These are phyloP conservation scores for Herpetomonas tarakana DNA, from an alignment of 208 protist species.

Conservation along the genomic window DNA sequence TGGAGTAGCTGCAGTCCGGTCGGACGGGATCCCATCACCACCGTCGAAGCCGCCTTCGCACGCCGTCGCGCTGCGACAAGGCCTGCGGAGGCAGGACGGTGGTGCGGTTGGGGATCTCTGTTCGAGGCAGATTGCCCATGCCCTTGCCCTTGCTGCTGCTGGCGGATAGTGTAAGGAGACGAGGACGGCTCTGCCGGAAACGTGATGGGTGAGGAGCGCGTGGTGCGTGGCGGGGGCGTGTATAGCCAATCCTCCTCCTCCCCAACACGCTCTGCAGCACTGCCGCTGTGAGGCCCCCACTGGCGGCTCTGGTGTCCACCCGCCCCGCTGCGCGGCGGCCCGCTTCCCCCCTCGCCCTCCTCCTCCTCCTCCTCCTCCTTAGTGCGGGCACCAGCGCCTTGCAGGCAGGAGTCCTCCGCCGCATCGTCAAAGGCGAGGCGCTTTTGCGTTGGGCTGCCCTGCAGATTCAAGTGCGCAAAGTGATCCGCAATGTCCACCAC, in stretches of 20 bases:
- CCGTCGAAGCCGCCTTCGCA: not conserved
- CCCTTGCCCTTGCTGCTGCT: not conserved
- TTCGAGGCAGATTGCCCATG: not conserved
- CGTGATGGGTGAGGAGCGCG: not conserved
- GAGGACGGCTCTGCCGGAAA: not conserved
- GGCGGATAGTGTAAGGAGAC: not conserved
- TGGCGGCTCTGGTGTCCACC: too few species aligned
- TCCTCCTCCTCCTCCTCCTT: not conserved
- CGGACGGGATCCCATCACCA: not conserved
- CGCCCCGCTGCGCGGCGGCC: too few species aligned
- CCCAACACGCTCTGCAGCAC: too few species aligned
- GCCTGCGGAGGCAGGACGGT: not conserved
- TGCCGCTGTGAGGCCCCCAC: too few species aligned
- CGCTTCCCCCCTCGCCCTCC: too few species aligned
- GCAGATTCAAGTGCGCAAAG: constrained; percentile 23
- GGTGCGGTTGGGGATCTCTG: not conserved
- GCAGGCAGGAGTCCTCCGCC: constrained; percentile 20
- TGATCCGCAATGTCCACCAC: constrained; percentile 19
- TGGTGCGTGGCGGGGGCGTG: not conserved
- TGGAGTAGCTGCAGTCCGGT: constrained; percentile 47
- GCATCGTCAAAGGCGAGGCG: constrained; percentile 53
- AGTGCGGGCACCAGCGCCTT: not conserved
- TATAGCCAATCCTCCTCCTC: not conserved
- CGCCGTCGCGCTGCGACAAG: not conserved
- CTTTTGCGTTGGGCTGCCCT: constrained; percentile 58